These are phyloP conservation scores for Polygonum aviculare DNA, from an alignment of 148 eudicot genomes.

Conservation along the genomic window DNA sequence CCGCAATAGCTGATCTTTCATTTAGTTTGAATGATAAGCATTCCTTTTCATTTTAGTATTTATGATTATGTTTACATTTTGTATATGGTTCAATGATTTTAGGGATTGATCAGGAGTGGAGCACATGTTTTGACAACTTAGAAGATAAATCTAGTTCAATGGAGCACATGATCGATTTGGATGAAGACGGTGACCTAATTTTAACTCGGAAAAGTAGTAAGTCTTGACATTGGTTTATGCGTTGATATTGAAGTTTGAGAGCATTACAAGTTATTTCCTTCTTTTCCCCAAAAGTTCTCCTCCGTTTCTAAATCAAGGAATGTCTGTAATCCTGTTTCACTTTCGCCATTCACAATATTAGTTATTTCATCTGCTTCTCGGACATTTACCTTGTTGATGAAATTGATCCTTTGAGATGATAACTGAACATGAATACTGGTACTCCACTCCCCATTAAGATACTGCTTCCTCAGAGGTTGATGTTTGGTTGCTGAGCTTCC, in stretches of 20 bases:
- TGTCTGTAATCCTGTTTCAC: neutral
- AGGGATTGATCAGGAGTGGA: constrained; percentile 19
- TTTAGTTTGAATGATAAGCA: neutral
- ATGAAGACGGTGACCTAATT: constrained; percentile 94
- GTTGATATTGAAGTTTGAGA: neutral
- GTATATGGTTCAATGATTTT: constrained; percentile 2
- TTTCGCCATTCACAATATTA: neutral
- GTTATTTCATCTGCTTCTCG: neutral
- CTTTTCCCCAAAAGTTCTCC: neutral
- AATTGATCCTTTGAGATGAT: neutral
- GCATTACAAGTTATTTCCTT: neutral
- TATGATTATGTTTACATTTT: neutral
- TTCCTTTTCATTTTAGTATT: neutral
- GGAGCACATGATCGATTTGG: constrained; percentile 29
- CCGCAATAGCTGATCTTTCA: neutral
- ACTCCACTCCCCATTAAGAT: neutral
- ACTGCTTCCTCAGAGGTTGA: neutral
- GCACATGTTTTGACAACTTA: constrained; percentile 7
- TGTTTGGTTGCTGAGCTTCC: neutral
- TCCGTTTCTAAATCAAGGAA: neutral
- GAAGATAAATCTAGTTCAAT: constrained; percentile 15
- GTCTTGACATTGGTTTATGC: constrained; percentile 8
- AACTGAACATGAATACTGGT: neutral
- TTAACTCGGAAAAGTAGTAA: constrained; percentile 56
- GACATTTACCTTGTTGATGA: neutral